phyloP scores from a whole-genome alignment of 2,329 filamentous ascomycete species.

The Myriosclerotinia curreyana region DNA sequence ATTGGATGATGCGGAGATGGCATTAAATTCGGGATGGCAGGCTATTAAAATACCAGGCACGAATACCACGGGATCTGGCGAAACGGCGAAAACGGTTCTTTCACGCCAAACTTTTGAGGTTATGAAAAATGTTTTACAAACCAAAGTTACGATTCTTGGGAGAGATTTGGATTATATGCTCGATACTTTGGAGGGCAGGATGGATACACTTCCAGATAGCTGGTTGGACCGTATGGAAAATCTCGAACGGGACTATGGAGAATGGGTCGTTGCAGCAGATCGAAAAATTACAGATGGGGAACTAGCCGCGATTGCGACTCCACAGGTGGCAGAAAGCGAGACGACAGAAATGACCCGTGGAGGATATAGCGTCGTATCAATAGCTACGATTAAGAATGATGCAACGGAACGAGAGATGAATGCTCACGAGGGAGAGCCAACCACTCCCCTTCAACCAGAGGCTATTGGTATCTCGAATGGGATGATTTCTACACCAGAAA shows the following conservation, averaged over 20 bases:
- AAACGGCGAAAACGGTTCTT: slow-evolving; percentile 24
- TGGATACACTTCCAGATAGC: slow-evolving; percentile 77
- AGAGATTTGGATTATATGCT: slow-evolving; percentile 78
- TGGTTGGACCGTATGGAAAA: slow-evolving; percentile 88
- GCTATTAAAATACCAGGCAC: slow-evolving; percentile 47
- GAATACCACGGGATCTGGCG: slow-evolving; percentile 19
- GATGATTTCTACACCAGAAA: slow-evolving; percentile 10
- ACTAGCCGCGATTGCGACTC: slow-evolving; percentile 40
- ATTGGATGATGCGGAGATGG: slow-evolving; percentile 63
- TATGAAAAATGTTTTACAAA: slow-evolving; percentile 63
- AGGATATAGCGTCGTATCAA: neutral
- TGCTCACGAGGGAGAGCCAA: neutral
- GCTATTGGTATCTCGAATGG: neutral
- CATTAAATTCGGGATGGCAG: slow-evolving; percentile 65
- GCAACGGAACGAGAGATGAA: neutral
- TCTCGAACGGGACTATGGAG: slow-evolving; percentile 72
- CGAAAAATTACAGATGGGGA: slow-evolving; percentile 68
- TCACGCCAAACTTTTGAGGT: slow-evolving; percentile 48
- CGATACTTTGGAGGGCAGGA: slow-evolving; percentile 77
- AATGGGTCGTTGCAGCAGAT: slow-evolving; percentile 79
- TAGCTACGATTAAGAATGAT: neutral
- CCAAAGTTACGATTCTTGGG: slow-evolving; percentile 68
- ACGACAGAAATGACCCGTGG: slow-evolving; percentile 21
- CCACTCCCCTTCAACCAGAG: neutral
- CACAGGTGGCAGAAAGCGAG: slow-evolving; percentile 33